These are phyloP conservation scores for Fraxinus baroniana DNA, from an alignment of 305 asterid species.

Conservation along the genomic window DNA sequence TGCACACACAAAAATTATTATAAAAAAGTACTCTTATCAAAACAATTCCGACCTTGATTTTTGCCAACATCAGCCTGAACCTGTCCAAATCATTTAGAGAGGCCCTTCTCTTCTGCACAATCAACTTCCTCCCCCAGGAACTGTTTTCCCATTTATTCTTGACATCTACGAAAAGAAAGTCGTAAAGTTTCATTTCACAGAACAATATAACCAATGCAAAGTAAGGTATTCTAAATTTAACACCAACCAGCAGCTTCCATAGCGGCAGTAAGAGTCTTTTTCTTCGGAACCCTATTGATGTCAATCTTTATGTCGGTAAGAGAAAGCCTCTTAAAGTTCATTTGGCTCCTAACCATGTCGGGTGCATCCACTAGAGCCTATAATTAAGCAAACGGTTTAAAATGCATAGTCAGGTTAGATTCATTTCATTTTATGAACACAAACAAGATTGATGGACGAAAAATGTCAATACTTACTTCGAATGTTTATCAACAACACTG, in stretches of 20 bases:
- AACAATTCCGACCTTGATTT: slow-evolving; percentile 54
- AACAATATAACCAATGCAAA: neutral
- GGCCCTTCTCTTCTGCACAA: slow-evolving; percentile 79
- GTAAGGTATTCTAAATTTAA: neutral
- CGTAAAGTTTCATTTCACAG: neutral
- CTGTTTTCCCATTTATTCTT: slow-evolving; percentile 77
- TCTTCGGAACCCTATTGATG: slow-evolving; percentile 73
- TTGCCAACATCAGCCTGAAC: slow-evolving; percentile 73
- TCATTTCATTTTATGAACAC: neutral
- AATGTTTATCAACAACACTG: neutral
- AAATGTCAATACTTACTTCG: neutral
- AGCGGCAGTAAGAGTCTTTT: slow-evolving; percentile 66
- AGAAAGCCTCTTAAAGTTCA: slow-evolving; percentile 80
- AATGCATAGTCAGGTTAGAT: neutral
- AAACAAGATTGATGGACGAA: neutral
- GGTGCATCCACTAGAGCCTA: slow-evolving; percentile 89
- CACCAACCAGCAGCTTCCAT: slow-evolving; percentile 85
- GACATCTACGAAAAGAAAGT: slow-evolving; percentile 48
- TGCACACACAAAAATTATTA: neutral
- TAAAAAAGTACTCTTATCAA: neutral
- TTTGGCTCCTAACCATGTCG: slow-evolving; percentile 75
- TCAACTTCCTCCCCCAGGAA: slow-evolving; percentile 90
- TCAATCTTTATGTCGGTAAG: slow-evolving; percentile 80
- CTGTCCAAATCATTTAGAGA: slow-evolving; percentile 69
- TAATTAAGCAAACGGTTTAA: neutral